Base-by-base conservation (phyloP, 2,329 filamentous ascomycete species). In the Colletotrichum navitas region DNA sequence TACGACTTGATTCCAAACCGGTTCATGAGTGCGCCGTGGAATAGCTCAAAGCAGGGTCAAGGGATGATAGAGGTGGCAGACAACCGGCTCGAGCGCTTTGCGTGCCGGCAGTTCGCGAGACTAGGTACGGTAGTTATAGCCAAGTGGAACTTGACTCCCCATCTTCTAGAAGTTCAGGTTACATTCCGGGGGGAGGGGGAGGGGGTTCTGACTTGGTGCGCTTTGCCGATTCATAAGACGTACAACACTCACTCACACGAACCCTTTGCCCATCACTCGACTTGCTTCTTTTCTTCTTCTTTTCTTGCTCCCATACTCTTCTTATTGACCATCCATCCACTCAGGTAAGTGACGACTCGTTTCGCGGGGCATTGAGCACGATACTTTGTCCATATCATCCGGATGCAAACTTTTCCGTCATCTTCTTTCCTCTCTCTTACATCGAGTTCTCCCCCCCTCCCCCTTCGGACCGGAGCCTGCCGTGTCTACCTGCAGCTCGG, bases 191-290 rank as follows among this genome's bases (percentile, higher is more conserved):
- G n/a, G n/a, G n/a, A 29, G 29, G 41, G 59, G 41, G 26, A 24
- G 34, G 34, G 54, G 51, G 6, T 56, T 24, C 26, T 45, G 45
- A 29, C 39, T 32, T 59, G 29, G 59, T 47, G 60, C 65, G 41
- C 51, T 39, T 21, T 7, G 60, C 24, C 26, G 45, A 36, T 59
- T 66, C 51, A 64, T 68, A 66, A 69, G 66, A 59, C 43, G 61
- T 36, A 66, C 61, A 29, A 26, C 45, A 12, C 52, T 59, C 54
- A 62, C 66, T 59, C 54, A 62, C 66, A 65, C 54, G 45, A 69
- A 45, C 66, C 21, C 36, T 65, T 45, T 59, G 5, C 21, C n/a
- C 43, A 26, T 39, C 5, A 12, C 43, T 56, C 5, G 5, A n/a
- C 5, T 45, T 66, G 34, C 47, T 36, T 43, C 26, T 21, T 3